phyloP scores from a whole-genome alignment of 2,329 filamentous ascomycete genomes.

The Diaporthe longicolla region DNA sequence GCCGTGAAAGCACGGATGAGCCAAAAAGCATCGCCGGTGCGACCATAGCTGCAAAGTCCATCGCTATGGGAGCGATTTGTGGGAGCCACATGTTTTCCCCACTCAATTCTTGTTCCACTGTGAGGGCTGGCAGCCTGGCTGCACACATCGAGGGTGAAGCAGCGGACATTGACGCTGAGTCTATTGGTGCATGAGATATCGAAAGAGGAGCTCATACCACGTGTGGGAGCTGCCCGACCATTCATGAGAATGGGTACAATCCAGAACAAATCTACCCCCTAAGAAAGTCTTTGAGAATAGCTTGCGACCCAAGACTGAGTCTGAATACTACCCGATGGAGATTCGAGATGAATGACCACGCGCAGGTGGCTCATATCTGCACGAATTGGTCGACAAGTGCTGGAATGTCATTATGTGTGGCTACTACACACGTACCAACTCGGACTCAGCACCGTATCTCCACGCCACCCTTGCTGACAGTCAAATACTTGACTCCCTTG shows the following conservation, averaged over 20 bases:
- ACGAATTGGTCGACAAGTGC: too few species aligned
- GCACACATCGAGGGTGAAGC: not conserved
- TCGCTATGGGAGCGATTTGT: too few species aligned
- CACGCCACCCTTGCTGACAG: slow-evolving; percentile 75
- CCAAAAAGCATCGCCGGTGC: not conserved
- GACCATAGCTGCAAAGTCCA: not conserved
- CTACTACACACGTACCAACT: not conserved
- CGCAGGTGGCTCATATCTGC: not conserved
- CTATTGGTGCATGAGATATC: not conserved
- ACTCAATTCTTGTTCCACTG: not conserved
- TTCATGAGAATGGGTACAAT: not conserved
- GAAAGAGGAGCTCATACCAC: too few species aligned
- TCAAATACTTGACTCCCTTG: slow-evolving; percentile 98
- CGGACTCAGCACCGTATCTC: slow-evolving; percentile 70
- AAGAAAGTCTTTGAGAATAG: not conserved
- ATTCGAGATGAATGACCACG: too few species aligned
- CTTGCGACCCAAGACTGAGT: not conserved
- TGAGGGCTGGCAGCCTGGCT: too few species aligned
- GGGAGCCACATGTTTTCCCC: not conserved
- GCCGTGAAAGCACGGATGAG: not conserved
- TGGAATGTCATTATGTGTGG: not conserved
- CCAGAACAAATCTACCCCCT: not conserved
- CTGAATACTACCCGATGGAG: not conserved
- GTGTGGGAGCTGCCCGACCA: not conserved
- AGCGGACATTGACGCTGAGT: not conserved